phyloP scores from a whole-genome alignment of 2,329 filamentous ascomycete species.

The Penicillium sp. region DNA sequence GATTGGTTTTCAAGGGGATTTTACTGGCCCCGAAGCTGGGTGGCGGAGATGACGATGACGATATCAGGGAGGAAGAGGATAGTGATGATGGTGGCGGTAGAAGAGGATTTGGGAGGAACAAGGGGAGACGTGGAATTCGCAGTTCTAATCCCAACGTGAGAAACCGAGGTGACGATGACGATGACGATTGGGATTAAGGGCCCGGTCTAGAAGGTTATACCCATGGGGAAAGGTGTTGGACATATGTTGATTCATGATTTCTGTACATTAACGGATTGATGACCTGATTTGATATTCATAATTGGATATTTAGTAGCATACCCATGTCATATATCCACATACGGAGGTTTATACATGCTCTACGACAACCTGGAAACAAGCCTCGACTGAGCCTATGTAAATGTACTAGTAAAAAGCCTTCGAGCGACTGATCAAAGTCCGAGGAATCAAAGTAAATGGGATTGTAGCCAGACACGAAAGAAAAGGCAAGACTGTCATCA shows the following conservation, averaged over 20 bases:
- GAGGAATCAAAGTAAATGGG: slow-evolving; percentile 13
- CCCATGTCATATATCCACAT: slow-evolving; percentile 4
- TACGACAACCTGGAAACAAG: neutral
- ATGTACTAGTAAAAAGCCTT: neutral
- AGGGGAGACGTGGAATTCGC: slow-evolving; percentile 28
- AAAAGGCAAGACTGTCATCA: slow-evolving; percentile 31
- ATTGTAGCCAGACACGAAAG: slow-evolving; percentile 17
- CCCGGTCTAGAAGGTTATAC: neutral
- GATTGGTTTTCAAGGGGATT: slow-evolving; percentile 42
- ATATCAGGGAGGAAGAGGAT: slow-evolving; percentile 26
- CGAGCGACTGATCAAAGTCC: neutral
- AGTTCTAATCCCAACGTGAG: slow-evolving; percentile 31
- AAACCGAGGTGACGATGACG: slow-evolving; percentile 34
- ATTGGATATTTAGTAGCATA: neutral
- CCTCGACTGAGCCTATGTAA: neutral
- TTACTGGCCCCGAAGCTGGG: slow-evolving; percentile 37
- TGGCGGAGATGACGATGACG: slow-evolving; percentile 21
- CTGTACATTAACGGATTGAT: slow-evolving; percentile 8
- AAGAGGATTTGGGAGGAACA: slow-evolving; percentile 11
- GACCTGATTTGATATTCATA: slow-evolving; percentile 5
- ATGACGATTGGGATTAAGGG: slow-evolving; percentile 49
- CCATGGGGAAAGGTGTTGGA: neutral
- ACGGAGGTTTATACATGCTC: neutral
- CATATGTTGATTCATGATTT: slow-evolving; percentile 1
- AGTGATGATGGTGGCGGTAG: slow-evolving; percentile 24